A percentile compares a stretch with the other conserved stretches of the same genome.
phyloP scores from a whole-genome alignment of 2,329 filamentous ascomycete genomes.

The Daldinia eschscholtzii region DNA sequence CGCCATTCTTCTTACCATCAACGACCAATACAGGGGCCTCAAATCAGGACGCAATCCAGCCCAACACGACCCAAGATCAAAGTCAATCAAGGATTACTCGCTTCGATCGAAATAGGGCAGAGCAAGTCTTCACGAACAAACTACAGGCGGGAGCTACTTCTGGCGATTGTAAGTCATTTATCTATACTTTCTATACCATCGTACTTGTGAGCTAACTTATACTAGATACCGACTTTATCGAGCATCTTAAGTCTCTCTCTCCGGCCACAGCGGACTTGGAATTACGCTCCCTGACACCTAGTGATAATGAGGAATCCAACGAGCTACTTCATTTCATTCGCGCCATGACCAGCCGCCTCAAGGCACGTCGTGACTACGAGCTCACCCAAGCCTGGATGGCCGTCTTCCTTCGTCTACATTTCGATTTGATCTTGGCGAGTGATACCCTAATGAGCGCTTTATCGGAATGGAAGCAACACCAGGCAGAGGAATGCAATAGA shows the following conservation, averaged over 20 bases:
- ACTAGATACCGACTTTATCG: conserved; percentile 74
- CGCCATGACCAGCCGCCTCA: conserved; percentile 80
- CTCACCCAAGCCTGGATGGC: conserved; percentile 97
- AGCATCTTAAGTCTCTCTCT: conserved; percentile 82
- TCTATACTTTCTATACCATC: conserved; percentile 2
- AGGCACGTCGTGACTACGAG: conserved; percentile 85
- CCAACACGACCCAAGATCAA: conserved; percentile 48
- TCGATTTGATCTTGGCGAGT: conserved; percentile 66
- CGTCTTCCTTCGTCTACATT: conserved; percentile 87
- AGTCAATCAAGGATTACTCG: conserved; percentile 74
- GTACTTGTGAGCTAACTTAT: conserved; percentile 26
- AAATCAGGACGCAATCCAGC: conserved; percentile 47
- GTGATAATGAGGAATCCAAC: conserved; percentile 63
- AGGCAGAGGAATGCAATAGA: conserved; percentile 77
- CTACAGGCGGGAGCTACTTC: conserved; percentile 66
- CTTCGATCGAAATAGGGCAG: conserved; percentile 69
- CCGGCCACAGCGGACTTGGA: conserved; percentile 92
- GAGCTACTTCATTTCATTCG: conserved; percentile 84
- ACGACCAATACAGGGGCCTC: conserved; percentile 56
- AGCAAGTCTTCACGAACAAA: conserved; percentile 70
- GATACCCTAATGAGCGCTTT: conserved; percentile 70
- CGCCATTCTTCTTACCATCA: conserved; percentile 92
- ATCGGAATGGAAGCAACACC: conserved; percentile 76
- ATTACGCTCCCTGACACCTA: conserved; percentile 79
- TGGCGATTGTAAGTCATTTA: conserved; percentile 66